Evolutionary conservation across 371 early-diverging fungal species (phyloP).

Genomic region (Saksenaea vasiformis): DNA sequence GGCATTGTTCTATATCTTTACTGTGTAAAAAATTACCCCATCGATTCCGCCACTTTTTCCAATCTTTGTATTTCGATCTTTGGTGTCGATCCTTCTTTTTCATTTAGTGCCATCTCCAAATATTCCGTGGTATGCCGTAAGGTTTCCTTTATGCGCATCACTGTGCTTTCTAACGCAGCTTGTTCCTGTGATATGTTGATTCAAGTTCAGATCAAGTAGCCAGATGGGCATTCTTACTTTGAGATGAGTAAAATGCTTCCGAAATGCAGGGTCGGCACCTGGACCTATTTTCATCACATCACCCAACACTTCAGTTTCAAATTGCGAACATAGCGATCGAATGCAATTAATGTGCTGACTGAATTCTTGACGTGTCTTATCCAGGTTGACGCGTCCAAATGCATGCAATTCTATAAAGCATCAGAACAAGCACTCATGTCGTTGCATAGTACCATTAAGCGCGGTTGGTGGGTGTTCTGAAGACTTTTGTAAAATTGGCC

Average conservation of each 20-base stretch:
- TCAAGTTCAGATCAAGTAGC: neutral
- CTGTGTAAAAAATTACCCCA: constrained; percentile 29
- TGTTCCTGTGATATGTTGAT: constrained; percentile 43
- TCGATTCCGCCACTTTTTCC: constrained; percentile 40
- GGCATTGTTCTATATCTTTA: neutral
- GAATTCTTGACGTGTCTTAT: constrained; percentile 50
- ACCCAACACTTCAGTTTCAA: constrained; percentile 60
- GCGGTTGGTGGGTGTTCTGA: constrained; percentile 4
- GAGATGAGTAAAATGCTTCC: constrained; percentile 58
- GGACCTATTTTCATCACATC: constrained; percentile 60
- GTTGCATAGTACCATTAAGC: constrained; percentile 25
- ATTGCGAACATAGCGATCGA: constrained; percentile 58
- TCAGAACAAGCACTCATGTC: constrained; percentile 7
- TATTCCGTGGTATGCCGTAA: constrained; percentile 44
- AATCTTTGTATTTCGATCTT: constrained; percentile 38
- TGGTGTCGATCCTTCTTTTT: constrained; percentile 46
- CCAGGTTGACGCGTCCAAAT: constrained; percentile 56
- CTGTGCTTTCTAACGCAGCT: constrained; percentile 51
- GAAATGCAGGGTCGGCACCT: constrained; percentile 54
- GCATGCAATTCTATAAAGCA: constrained; percentile 51
- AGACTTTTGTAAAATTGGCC: constrained; percentile 14
- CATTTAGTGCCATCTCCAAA: constrained; percentile 44
- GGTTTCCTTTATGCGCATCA: constrained; percentile 48
- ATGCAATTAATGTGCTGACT: constrained; percentile 51
- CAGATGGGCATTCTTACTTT: constrained; percentile 28